Percentiles rank a stretch among this genome's conserved stretches.
These are phyloP conservation scores for Pholiota microspora DNA, from an alignment of 768 basidiomycete genomes.

Conservation along the genomic window DNA sequence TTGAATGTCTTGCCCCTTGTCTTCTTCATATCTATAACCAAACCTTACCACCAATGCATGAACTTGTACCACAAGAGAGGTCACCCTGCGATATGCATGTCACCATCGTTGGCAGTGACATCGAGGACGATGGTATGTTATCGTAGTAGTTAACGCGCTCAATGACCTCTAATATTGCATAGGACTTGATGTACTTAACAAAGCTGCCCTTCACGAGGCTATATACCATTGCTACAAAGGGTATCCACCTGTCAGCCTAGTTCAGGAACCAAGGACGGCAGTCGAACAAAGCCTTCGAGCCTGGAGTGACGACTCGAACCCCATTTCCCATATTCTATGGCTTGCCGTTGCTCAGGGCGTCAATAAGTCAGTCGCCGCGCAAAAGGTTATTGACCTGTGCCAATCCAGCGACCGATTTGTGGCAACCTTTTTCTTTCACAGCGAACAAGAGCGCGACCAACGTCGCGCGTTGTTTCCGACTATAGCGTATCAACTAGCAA, in stretches of 20 bases:
- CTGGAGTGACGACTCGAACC: neutral
- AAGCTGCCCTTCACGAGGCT: neutral
- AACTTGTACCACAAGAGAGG: no score
- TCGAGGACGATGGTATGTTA: neutral
- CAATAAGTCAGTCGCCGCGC: neutral
- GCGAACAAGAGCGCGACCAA: neutral
- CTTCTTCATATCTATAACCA: no score
- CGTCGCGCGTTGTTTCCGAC: neutral
- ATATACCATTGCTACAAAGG: neutral
- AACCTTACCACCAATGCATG: no score
- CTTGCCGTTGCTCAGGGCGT: neutral
- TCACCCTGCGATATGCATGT: no score
- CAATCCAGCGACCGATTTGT: neutral
- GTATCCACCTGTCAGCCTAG: neutral
- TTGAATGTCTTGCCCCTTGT: no score
- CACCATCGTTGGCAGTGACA: no score
- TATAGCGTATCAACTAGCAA: conserved; percentile 8
- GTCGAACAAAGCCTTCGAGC: neutral
- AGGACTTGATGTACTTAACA: neutral
- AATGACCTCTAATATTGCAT: neutral
- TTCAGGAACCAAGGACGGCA: neutral
- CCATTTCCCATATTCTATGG: neutral
- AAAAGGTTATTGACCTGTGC: neutral
- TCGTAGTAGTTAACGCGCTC: neutral
- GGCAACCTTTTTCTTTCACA: conserved; percentile 1